A percentile compares a stretch with the other conserved stretches of the same genome.
Evolutionary conservation across 306 rosid genomes (phyloP).

Genomic region (barrel medic (Medicago truncatula)): DNA sequence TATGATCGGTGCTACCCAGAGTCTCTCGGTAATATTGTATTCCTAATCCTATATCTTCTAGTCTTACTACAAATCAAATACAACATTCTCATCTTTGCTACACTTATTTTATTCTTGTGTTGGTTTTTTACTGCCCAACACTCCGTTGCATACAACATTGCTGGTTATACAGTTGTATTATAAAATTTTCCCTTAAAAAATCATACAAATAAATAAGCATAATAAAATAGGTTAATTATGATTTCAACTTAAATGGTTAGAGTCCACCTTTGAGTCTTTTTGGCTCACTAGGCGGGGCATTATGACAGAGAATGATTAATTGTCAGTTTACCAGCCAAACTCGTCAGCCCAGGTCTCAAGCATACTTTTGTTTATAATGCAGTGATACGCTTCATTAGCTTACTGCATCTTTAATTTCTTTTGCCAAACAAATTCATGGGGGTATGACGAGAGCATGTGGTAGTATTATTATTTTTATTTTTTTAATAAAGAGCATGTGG

Average conservation of each 20-base stretch:
- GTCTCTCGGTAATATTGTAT: too few relatives aligned
- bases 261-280: constrained; percentile 18
- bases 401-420: constrained; percentile 20
- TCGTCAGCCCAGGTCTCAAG: constrained; percentile 11
- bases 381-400: constrained; percentile 19
- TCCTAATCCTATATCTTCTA: too few relatives aligned
- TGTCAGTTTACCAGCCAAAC: constrained; percentile 3
- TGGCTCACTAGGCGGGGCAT: constrained; percentile 17
- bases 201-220: background rate
- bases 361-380: constrained; percentile 2
- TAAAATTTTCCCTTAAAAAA: background rate
- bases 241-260: background rate
- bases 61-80: too few relatives aligned
- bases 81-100: too few relatives aligned
- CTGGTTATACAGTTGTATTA: background rate
- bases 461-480: constrained; percentile 34
- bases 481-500: background rate
- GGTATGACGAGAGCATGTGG: constrained; percentile 18
- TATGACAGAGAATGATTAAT: constrained; percentile 22
- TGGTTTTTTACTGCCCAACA: too few relatives aligned
- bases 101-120: too few relatives aligned
- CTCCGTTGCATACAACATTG: background rate
- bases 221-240: background rate
- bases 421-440: constrained; percentile 27
- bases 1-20: too few relatives aligned